These are phyloP conservation scores for Blechomonas ayalai DNA, from an alignment of 208 protist genomes.

Conservation along the genomic window DNA sequence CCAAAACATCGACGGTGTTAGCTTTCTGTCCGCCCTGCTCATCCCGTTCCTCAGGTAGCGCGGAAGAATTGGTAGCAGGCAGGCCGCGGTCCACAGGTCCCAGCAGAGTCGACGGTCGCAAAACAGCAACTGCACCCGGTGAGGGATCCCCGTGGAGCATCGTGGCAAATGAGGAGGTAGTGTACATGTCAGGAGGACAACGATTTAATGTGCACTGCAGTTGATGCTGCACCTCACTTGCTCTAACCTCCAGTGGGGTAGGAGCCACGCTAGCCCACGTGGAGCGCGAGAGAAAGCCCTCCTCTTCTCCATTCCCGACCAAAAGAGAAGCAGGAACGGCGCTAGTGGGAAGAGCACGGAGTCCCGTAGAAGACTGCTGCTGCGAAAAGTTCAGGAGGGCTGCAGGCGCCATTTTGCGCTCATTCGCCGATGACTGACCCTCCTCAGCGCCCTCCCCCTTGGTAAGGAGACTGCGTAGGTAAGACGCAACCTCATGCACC, in stretches of 20 bases:
- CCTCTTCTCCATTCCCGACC: too few species aligned
- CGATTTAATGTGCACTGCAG: neutral
- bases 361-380: too few species aligned
- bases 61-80: neutral
- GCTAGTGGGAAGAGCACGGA: neutral
- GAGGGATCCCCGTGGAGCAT: neutral
- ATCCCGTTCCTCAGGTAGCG: neutral
- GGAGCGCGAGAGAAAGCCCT: too few species aligned
- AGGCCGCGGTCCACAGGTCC: slow-evolving; percentile 14
- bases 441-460: too few species aligned
- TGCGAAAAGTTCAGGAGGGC: neutral
- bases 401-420: neutral
- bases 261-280: slow-evolving; percentile 4
- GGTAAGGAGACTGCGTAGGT: slow-evolving; percentile 54
- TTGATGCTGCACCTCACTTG: slow-evolving; percentile 1
- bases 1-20: neutral
- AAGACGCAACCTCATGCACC: slow-evolving; percentile 43
- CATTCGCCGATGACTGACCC: neutral
- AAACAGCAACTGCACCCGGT: neutral
- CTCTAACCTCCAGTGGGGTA: slow-evolving; percentile 6
- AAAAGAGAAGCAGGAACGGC: neutral
- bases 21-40: neutral
- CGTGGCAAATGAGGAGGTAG: neutral
- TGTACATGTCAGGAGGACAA: neutral
- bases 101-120: slow-evolving; percentile 31